Conservation (phyloP, 1,139 yeast genomes). For the Magnusiomyces magnusii region DNA sequence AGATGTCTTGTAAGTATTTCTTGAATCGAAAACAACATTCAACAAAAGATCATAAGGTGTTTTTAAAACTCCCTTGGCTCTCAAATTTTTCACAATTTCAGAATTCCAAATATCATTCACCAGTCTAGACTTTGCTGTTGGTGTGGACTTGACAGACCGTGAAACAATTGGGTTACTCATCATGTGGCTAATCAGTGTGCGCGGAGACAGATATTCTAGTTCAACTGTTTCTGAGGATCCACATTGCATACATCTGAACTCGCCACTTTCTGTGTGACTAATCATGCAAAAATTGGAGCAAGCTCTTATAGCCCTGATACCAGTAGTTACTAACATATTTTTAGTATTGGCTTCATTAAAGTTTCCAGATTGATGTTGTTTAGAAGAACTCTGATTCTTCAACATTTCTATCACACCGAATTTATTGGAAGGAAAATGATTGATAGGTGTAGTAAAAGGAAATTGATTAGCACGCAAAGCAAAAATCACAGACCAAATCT, state of each 20-base stretch:
- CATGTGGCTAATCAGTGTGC: not conserved
- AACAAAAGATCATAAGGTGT: not conserved
- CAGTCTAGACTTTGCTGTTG: not conserved
- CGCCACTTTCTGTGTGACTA: too few species aligned
- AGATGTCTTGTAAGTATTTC: not conserved
- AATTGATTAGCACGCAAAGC: not conserved
- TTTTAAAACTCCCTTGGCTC: not conserved
- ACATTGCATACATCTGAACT: not conserved
- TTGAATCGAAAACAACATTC: not conserved
- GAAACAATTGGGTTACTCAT: not conserved
- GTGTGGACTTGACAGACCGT: not conserved
- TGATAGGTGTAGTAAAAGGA: not conserved
- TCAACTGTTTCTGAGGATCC: not conserved
- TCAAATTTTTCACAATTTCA: not conserved
- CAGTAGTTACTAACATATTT: not conserved
- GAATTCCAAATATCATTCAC: not conserved
- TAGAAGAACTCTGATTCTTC: not conserved
- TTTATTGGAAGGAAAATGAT: not conserved
- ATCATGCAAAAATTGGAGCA: not conserved
- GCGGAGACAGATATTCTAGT: not conserved
- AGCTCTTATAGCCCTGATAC: not conserved
- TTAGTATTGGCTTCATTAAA: not conserved
- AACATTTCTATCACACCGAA: not conserved
- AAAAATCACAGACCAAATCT: not conserved
- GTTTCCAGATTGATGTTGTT: not conserved